Evolutionary conservation across 2,329 filamentous ascomycete genomes (phyloP).

Genomic region (Alternaria sp.): DNA sequence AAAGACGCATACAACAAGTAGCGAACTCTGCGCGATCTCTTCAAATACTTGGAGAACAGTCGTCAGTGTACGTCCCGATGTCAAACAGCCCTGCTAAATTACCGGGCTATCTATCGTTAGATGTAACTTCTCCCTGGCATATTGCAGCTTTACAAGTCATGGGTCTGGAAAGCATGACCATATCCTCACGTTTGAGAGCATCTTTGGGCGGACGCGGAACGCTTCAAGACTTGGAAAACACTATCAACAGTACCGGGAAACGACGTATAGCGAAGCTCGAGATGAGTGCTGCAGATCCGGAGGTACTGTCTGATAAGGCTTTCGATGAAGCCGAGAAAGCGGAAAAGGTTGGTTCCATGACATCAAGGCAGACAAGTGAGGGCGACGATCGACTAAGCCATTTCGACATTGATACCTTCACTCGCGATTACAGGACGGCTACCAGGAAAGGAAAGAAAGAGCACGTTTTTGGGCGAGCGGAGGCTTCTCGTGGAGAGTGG

Average conservation of each 20-base stretch:
- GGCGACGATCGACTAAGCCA: conserved; percentile 23
- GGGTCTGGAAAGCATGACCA: conserved; percentile 77
- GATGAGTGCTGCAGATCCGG: conserved; percentile 64
- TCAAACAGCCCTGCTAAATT: conserved; percentile 62
- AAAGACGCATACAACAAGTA: conserved; percentile 69
- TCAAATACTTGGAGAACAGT: conserved; percentile 70
- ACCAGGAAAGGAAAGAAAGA: conserved; percentile 27
- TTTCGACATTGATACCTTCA: conserved; percentile 46
- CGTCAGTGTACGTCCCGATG: conserved; percentile 80
- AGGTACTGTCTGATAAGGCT: conserved; percentile 34
- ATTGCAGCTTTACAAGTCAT: conserved; percentile 76
- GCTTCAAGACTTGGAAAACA: conserved; percentile 68
- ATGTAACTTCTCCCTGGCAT: conserved; percentile 76
- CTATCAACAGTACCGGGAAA: conserved; percentile 76
- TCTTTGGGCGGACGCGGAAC: conserved; percentile 54
- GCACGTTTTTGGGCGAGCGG: conserved; percentile 52
- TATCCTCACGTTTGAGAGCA: conserved; percentile 73
- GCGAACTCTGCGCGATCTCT: conserved; percentile 78
- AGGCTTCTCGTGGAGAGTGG: conserved; percentile 51
- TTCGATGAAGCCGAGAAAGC: conserved; percentile 29
- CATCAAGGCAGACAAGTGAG: conserved; percentile 24
- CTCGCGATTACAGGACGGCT: conserved; percentile 36
- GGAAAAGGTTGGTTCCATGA: conserved; percentile 37
- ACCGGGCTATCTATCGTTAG: conserved; percentile 65
- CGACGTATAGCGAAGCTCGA: conserved; percentile 79